Evolutionary conservation across 1,284 basidiomycete species (phyloP).

Genomic region (Heterobasidion parviporum): DNA sequence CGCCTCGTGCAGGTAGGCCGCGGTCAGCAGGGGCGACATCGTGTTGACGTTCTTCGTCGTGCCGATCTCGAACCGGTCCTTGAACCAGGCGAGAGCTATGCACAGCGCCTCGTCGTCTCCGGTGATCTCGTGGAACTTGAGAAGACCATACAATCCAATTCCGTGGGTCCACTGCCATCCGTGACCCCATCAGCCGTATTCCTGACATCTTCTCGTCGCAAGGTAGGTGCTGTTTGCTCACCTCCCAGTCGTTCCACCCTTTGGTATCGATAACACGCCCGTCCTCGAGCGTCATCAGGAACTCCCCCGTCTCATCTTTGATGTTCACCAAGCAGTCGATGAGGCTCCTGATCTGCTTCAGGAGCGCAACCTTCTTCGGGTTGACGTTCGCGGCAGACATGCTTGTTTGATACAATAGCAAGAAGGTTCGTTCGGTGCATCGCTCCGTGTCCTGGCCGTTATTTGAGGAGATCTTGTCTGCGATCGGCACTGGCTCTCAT

Average conservation of each 20-base stretch:
- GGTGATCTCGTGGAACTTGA: conserved; percentile 37
- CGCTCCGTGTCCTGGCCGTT: not conserved
- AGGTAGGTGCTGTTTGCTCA: conserved; percentile 11
- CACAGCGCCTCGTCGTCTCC: conserved; percentile 34
- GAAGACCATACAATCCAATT: conserved; percentile 37
- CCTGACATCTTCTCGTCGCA: not conserved
- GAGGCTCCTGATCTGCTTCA: conserved; percentile 34
- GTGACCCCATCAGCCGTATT: not conserved
- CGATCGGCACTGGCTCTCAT: too few relatives aligned
- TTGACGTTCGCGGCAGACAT: conserved; percentile 27
- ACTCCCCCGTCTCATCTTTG: conserved; percentile 50
- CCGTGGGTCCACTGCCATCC: conserved; percentile 49
- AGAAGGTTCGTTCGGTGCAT: not conserved
- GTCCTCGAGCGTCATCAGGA: conserved; percentile 44
- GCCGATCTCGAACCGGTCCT: conserved; percentile 42
- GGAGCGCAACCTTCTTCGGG: conserved; percentile 22
- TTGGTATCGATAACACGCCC: conserved; percentile 60
- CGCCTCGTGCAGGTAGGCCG: conserved; percentile 43
- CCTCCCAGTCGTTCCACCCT: conserved; percentile 61
- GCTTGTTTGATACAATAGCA: not conserved
- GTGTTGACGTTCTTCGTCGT: conserved; percentile 67
- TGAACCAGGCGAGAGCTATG: conserved; percentile 49
- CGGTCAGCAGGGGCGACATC: conserved; percentile 53
- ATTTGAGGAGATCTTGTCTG: not conserved
- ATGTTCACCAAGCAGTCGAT: conserved; percentile 54